Conservation (phyloP, 495 filamentous ascomycete species). For the Penicillium lagena region DNA sequence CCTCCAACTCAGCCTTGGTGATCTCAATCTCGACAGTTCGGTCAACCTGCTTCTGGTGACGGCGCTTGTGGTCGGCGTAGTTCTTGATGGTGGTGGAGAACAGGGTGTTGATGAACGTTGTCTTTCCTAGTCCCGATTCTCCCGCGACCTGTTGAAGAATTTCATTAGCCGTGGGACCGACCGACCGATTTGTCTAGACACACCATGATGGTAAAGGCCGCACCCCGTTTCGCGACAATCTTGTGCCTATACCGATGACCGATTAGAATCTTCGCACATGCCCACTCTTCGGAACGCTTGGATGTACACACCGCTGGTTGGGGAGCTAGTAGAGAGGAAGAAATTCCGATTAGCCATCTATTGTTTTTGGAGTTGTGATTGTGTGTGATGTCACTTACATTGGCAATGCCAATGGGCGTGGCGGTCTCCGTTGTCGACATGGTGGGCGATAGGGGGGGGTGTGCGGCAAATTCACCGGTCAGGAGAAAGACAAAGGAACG, state of each 20-base stretch:
- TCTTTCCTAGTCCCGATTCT: slow-evolving; percentile 98
- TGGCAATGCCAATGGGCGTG: slow-evolving; percentile 98
- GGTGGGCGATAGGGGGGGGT: slow-evolving; percentile 30
- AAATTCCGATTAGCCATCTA: slow-evolving; percentile 12
- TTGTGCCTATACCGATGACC: slow-evolving; percentile 63
- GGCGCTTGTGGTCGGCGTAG: slow-evolving; percentile 97
- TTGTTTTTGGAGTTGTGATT: too few species aligned
- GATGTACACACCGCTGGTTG: slow-evolving; percentile 67
- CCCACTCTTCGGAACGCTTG: slow-evolving; percentile 1
- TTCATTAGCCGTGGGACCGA: slow-evolving; percentile 21
- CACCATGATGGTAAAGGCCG: slow-evolving; percentile 99
- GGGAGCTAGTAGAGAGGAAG: slow-evolving; percentile 55
- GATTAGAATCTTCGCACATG: slow-evolving; percentile 25
- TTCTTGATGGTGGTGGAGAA: slow-evolving; percentile 99
- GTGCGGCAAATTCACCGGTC: slow-evolving; percentile 5
- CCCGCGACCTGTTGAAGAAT: slow-evolving; percentile 69
- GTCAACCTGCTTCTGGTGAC: slow-evolving; percentile 97
- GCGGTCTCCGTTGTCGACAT: slow-evolving; percentile 81
- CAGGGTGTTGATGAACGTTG: slow-evolving; percentile 99
- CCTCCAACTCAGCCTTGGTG: slow-evolving; percentile 97
- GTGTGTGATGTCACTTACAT: slow-evolving; percentile 48
- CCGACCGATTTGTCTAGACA: slow-evolving; percentile 7
- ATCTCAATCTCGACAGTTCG: slow-evolving; percentile 99
- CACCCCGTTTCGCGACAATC: slow-evolving; percentile 98
- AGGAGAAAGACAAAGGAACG: too few species aligned